Conservation (phyloP, 805 yeast genomes). For the Isabelozyma rhagii region DNA sequence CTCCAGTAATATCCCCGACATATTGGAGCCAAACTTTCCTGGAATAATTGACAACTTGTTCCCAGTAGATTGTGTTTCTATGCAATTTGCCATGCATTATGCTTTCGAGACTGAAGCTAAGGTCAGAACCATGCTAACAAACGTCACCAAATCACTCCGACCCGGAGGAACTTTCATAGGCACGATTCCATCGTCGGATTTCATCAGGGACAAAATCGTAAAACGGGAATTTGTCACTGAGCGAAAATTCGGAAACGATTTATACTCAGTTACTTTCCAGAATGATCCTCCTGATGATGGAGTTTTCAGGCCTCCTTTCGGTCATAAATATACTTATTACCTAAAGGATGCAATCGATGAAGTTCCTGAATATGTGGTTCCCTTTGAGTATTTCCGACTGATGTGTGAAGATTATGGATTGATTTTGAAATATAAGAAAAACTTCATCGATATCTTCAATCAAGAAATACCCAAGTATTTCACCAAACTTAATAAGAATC, state of each 20-base stretch:
- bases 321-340: slow-evolving; percentile 78
- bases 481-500: slow-evolving; percentile 53
- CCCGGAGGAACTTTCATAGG: slow-evolving; percentile 90
- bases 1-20: slow-evolving; percentile 62
- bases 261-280: slow-evolving; percentile 81
- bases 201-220: slow-evolving; percentile 61
- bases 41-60: slow-evolving; percentile 59
- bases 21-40: slow-evolving; percentile 59
- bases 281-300: slow-evolving; percentile 74
- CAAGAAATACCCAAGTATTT: slow-evolving; percentile 72
- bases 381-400: slow-evolving; percentile 81
- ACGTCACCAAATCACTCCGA: slow-evolving; percentile 71
- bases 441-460: slow-evolving; percentile 78
- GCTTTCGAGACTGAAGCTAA: slow-evolving; percentile 86
- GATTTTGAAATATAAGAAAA: slow-evolving; percentile 66
- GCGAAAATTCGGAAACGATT: slow-evolving; percentile 77
- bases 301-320: slow-evolving; percentile 70
- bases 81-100: slow-evolving; percentile 93
- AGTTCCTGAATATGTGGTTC: slow-evolving; percentile 96
- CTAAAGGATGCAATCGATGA: slow-evolving; percentile 92
- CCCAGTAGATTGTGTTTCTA: slow-evolving; percentile 84
- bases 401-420: slow-evolving; percentile 82
- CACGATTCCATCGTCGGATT: slow-evolving; percentile 90
- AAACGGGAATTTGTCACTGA: slow-evolving; percentile 47
- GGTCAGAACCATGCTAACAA: slow-evolving; percentile 67